phyloP scores from a whole-genome alignment of 2,329 filamentous ascomycete species.

The Chrysosporium queenslandicum region DNA sequence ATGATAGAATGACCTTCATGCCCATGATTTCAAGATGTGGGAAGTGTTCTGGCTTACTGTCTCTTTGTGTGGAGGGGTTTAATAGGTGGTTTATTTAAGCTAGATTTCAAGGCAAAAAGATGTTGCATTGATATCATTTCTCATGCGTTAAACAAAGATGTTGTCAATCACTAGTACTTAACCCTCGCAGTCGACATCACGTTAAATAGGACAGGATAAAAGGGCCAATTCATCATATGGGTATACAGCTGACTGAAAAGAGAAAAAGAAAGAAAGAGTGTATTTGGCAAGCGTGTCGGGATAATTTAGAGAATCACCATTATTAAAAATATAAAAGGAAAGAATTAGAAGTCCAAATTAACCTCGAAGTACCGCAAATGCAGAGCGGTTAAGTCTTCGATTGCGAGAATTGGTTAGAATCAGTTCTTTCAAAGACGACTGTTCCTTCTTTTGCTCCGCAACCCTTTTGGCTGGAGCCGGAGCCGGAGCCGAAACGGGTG shows the following conservation, averaged over 20 bases:
- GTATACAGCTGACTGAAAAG: background rate
- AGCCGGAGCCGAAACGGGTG: background rate
- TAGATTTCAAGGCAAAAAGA: too few species aligned
- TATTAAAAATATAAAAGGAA: background rate
- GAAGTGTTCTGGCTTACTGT: too few species aligned
- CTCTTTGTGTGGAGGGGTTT: too few species aligned
- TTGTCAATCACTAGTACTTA: too few species aligned
- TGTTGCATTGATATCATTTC: too few species aligned
- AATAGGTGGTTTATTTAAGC: too few species aligned
- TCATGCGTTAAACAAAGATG: too few species aligned
- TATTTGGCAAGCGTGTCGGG: background rate
- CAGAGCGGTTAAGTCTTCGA: slow-evolving; percentile 2
- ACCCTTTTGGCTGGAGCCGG: too few species aligned
- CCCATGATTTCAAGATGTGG: too few species aligned
- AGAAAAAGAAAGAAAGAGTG: background rate
- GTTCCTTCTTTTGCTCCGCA: background rate
- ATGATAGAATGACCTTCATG: too few species aligned
- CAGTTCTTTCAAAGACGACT: slow-evolving; percentile 1
- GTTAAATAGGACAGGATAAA: too few species aligned
- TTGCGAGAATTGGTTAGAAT: slow-evolving; percentile 8
- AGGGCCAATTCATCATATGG: background rate
- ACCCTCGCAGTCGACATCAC: too few species aligned
- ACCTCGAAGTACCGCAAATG: background rate
- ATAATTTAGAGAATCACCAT: background rate
- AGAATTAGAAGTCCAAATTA: background rate